These are phyloP conservation scores for Amanita rimosa DNA, from an alignment of 768 basidiomycete genomes.

Conservation along the genomic window DNA sequence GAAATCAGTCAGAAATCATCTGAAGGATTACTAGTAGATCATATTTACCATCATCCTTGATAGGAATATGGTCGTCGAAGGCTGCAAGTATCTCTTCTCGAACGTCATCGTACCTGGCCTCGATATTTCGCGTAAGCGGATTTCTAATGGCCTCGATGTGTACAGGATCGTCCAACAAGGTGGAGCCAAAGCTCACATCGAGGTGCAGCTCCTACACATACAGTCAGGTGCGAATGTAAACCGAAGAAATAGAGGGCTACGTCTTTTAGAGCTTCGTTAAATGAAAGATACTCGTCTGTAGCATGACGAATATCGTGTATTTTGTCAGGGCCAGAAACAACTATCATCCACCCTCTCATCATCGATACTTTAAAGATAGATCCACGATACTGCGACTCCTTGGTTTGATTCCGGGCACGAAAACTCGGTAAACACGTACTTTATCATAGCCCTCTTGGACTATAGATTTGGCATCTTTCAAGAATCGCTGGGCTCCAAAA, in stretches of 20 bases:
- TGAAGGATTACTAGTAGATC: too few species aligned
- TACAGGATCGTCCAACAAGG: conserved; percentile 10
- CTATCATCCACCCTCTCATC: conserved; percentile 33
- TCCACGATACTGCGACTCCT: conserved; percentile 12
- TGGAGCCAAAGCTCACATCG: conserved; percentile 21
- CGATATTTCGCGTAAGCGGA: conserved; percentile 17
- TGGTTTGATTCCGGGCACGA: background rate
- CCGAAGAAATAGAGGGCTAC: background rate
- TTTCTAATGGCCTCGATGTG: conserved; percentile 14
- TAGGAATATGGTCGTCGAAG: conserved; percentile 12
- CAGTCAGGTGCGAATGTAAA: background rate
- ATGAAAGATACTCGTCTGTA: conserved; percentile 33
- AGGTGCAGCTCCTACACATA: conserved; percentile 18
- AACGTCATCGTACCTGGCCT: conserved; percentile 14
- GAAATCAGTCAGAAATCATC: background rate
- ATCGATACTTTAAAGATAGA: conserved; percentile 30
- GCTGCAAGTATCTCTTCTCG: conserved; percentile 14
- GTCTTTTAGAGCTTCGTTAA: conserved; percentile 22
- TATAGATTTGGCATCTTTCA: conserved; percentile 14
- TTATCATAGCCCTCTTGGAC: conserved; percentile 23
- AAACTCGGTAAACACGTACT: conserved; percentile 8
- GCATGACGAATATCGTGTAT: conserved; percentile 35
- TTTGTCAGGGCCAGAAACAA: conserved; percentile 25
- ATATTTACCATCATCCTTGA: background rate
- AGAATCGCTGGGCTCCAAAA: conserved; percentile 8